phyloP scores from a whole-genome alignment of 169 alveolate species.

The Plasmodium adleri region DNA sequence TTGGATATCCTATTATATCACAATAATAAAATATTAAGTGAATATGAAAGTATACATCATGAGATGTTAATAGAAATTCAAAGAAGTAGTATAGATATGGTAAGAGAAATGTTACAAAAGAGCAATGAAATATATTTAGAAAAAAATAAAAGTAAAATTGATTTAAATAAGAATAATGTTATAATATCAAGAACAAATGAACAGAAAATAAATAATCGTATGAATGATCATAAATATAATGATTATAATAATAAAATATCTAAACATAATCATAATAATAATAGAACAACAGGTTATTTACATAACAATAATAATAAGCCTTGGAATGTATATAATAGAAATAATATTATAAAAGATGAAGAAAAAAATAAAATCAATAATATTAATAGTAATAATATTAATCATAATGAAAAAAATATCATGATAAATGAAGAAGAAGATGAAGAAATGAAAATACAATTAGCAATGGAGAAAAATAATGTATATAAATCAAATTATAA shows the following conservation, averaged over 20 bases:
- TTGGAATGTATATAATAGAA: conserved; percentile 72
- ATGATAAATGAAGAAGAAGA: conserved; percentile 19
- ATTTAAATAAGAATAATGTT: not conserved
- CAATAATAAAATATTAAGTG: conserved; percentile 50
- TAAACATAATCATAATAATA: not conserved
- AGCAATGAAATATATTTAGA: conserved; percentile 51
- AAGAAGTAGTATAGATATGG: conserved; percentile 47
- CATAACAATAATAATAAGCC: conserved; percentile 26
- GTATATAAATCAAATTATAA: conserved; percentile 8
- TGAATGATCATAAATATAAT: no score
- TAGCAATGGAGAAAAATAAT: conserved; percentile 56
- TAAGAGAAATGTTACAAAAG: conserved; percentile 19
- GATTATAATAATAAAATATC: not conserved
- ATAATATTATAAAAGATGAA: conserved; percentile 10
- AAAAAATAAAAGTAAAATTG: conserved; percentile 34
- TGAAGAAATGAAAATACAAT: conserved; percentile 65
- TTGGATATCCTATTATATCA: conserved; percentile 64
- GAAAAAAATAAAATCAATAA: no score
- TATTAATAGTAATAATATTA: no score
- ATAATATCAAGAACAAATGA: not conserved
- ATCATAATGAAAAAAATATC: no score
- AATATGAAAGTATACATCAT: conserved; percentile 70
- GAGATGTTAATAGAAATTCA: conserved; percentile 63
- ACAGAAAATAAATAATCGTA: conserved; percentile 1
- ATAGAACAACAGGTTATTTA: not conserved